Evolutionary conservation across 2,329 filamentous ascomycete species (phyloP), one percentile per base, ranked within the genome.

Genomic region (Fusarium siculi): DNA sequence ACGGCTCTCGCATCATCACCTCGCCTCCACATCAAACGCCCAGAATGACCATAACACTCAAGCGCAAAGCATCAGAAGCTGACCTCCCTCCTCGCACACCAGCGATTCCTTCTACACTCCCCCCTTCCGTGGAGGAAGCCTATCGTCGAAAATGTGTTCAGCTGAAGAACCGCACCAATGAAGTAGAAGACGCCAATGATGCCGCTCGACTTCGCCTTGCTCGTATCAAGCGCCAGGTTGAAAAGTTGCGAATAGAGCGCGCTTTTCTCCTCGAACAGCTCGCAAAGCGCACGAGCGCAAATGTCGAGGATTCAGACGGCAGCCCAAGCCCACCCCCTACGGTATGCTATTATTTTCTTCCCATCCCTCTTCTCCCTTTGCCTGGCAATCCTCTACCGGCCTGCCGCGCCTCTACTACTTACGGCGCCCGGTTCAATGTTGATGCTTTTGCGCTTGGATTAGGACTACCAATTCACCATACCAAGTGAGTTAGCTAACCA

Each of bases 101-200:
- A 81, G 84, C 85, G 69, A 85, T 89, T 61, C 89, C 89, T 36
- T 89, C 90, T 21, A 83, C 89, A 44, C 86, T 93, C 8, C 94
- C 96, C 25, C 96, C 96, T 21, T 97, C 95, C 21, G 95, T 98
- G 72, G 96, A 99, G 83, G 93, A 96, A 81, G 95, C 96, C 56
- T 99, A 98, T 84, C 95, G 96, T 78, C 91, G 94, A 74, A 98
- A 99, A 90, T 98, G 96, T 82, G 94, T 98, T 80, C 93, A 97
- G 77, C 89, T 99, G 28, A 97, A 97, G 84, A 93, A 94, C 77
- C 93, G 96, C 69, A 93, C 96, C 73, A 93, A 92, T 81, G 95
- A 98, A 81, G 94, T 98, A 77, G 95, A 98, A 81, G 91, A 94
- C 68, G 92, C 94, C 79, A 98, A 98, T 81, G 95, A 97, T 77